Conservation (phyloP, 2,329 filamentous ascomycete genomes). For the Cladosporium oxysporum region DNA sequence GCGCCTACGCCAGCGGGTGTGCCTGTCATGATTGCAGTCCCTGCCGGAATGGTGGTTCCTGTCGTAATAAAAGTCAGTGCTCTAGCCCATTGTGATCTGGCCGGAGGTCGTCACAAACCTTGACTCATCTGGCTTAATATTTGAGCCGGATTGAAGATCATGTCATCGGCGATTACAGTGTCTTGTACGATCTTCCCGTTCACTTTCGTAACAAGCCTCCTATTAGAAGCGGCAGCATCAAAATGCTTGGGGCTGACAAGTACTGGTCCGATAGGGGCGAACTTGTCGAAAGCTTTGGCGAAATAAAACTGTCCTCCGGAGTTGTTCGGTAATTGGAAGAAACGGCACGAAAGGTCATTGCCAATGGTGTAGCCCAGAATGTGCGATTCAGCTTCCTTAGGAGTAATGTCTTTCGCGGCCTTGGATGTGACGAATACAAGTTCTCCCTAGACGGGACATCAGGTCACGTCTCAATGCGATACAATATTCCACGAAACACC, state of each 20-base stretch:
- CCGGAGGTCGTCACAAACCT: slow-evolving; percentile 38
- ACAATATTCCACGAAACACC: neutral
- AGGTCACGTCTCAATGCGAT: neutral
- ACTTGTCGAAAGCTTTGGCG: slow-evolving; percentile 60
- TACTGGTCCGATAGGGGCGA: slow-evolving; percentile 54
- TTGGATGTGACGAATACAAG: slow-evolving; percentile 28
- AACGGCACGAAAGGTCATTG: slow-evolving; percentile 58
- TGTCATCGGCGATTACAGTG: slow-evolving; percentile 40
- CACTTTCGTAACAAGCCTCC: slow-evolving; percentile 47
- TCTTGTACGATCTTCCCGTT: slow-evolving; percentile 51
- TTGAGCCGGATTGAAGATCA: neutral
- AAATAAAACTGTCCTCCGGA: slow-evolving; percentile 60
- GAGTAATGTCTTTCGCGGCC: slow-evolving; percentile 53
- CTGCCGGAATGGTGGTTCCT: slow-evolving; percentile 24
- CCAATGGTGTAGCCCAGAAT: slow-evolving; percentile 57
- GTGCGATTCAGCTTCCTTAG: slow-evolving; percentile 49
- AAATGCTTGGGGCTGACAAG: slow-evolving; percentile 48
- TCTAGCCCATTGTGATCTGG: slow-evolving; percentile 31
- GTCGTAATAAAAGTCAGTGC: slow-evolving; percentile 25
- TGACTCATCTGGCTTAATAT: slow-evolving; percentile 42
- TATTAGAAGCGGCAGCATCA: slow-evolving; percentile 42
- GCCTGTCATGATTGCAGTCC: slow-evolving; percentile 51
- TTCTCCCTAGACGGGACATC: neutral
- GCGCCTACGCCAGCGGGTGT: slow-evolving; percentile 41
- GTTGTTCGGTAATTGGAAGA: slow-evolving; percentile 53